Conservation (phyloP, 1,139 yeast genomes). For the Kodamaea fungicola region DNA sequence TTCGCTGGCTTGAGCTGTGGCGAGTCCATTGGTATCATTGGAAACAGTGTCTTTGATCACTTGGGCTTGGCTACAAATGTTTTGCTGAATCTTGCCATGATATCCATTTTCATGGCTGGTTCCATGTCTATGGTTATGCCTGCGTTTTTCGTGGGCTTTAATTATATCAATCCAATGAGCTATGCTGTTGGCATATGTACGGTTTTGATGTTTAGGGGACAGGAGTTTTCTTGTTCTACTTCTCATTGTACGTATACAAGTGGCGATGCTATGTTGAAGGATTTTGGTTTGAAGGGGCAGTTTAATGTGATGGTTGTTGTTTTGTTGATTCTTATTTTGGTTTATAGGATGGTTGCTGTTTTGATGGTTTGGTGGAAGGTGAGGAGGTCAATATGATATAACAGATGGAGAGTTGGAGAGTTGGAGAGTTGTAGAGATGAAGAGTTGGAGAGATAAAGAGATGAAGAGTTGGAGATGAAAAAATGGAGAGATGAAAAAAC, state of each 20-base stretch:
- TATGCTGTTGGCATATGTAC: constrained; percentile 29
- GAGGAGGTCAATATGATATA: not conserved
- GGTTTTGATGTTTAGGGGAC: constrained; percentile 33
- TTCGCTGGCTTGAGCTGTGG: constrained; percentile 19
- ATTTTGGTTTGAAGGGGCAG: not conserved
- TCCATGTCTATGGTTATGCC: constrained; percentile 28
- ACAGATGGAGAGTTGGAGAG: too few species aligned
- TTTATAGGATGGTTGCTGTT: not conserved
- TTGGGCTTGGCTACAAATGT: constrained; percentile 24
- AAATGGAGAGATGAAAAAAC: not conserved
- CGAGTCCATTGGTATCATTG: constrained; percentile 22
- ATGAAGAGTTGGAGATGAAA: not conserved
- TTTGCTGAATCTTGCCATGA: constrained; percentile 15
- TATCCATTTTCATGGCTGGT: constrained; percentile 27
- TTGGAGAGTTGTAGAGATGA: not conserved
- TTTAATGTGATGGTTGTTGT: not conserved
- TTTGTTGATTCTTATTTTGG: not conserved
- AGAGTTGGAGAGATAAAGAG: not conserved
- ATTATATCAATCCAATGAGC: constrained; percentile 23
- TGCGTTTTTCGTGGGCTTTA: constrained; percentile 20
- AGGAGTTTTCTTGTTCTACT: constrained; percentile 28
- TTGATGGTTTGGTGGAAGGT: not conserved
- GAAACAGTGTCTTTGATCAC: constrained; percentile 20
- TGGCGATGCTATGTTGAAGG: constrained; percentile 33
- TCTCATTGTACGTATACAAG: constrained; percentile 29